Conservation (phyloP, 176 grass and related monocot species). For the Poa pratensis region DNA sequence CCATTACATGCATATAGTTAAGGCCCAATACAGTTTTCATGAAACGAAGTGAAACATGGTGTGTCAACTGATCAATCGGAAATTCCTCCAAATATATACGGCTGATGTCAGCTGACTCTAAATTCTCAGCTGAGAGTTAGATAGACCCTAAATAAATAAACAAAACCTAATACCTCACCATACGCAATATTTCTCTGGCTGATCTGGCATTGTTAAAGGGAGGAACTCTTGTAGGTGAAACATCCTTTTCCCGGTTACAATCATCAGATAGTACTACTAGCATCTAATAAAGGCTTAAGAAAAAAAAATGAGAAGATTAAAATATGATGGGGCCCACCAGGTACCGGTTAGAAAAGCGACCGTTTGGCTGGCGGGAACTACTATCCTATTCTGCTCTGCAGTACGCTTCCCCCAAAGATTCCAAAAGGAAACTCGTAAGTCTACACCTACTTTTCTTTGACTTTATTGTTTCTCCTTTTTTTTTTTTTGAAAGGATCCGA, state of each 20-base stretch:
- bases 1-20: no score
- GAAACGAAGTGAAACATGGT: no score
- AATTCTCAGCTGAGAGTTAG: no score
- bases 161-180: not conserved
- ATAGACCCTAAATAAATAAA: not conserved
- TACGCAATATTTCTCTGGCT: not conserved
- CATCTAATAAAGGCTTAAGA: not conserved
- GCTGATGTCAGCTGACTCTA: no score
- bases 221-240: conserved; percentile 35
- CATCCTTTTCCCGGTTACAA: conserved; percentile 46
- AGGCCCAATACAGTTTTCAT: no score
- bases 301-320: not conserved
- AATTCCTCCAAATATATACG: no score
- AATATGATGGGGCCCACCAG: not conserved
- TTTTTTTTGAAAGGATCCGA: no score
- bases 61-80: no score
- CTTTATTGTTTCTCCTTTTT: conserved; percentile 1
- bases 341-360: conserved; percentile 37
- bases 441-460: conserved; percentile 18
- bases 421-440: not conserved
- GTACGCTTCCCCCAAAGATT: conserved; percentile 24
- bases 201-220: conserved; percentile 8
- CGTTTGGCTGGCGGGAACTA: conserved; percentile 42
- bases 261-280: not conserved
- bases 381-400: not conserved